Evolutionary conservation across 345 rosid species (phyloP).

Genomic region (Lepidium didymum): DNA sequence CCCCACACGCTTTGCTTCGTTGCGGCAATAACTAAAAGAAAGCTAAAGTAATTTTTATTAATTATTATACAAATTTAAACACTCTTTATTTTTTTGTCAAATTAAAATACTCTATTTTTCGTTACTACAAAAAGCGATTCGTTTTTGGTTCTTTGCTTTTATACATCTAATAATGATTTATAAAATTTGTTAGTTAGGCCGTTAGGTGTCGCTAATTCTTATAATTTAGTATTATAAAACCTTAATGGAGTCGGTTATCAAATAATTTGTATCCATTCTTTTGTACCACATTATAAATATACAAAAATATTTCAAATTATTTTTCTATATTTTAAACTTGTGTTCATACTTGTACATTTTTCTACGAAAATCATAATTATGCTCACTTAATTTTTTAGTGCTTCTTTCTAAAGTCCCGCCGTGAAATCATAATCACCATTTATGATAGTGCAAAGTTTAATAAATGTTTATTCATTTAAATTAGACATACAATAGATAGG

Average conservation of each 20-base stretch:
- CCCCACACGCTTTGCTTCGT: constrained; percentile 12
- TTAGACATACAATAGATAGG: not conserved
- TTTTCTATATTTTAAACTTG: not conserved
- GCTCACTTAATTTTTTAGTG: not conserved
- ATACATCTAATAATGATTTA: constrained; percentile 5
- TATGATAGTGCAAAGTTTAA: not conserved
- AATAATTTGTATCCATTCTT: constrained; percentile 11
- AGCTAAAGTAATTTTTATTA: not conserved
- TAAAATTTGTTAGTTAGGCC: constrained; percentile 12
- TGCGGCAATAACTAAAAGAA: constrained; percentile 13
- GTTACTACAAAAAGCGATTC: constrained; percentile 4
- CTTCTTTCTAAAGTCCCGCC: not conserved
- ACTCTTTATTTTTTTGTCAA: too few species aligned
- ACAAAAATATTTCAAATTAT: not conserved
- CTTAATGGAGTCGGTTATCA: constrained; percentile 27
- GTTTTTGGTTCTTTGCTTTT: not conserved
- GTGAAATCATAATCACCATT: not conserved
- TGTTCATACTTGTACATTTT: not conserved
- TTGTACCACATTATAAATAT: constrained; percentile 3
- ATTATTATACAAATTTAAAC: not conserved
- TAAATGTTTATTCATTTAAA: not conserved
- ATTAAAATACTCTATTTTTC: not conserved
- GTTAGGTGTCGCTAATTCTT: constrained; percentile 12
- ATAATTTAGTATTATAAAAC: not conserved
- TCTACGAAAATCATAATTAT: not conserved